Evolutionary conservation across 345 rosid species (phyloP), one percentile per base, ranked within the genome.

Genomic region (Citrus medica): DNA sequence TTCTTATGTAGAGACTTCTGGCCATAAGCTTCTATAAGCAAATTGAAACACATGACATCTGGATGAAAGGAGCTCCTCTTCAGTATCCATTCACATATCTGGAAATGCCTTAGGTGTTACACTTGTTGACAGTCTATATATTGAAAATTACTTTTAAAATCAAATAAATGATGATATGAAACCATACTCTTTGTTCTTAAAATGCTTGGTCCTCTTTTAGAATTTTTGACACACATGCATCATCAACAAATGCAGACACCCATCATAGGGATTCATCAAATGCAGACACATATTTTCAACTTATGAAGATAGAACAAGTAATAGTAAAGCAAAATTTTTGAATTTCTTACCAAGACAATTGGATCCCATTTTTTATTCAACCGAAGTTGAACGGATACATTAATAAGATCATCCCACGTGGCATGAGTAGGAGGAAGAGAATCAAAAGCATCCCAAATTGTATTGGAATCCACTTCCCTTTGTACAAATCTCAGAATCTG

Each of bases 1-100:
- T 93, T 91, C 84, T 89, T 85, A 83, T 82, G 78, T 48, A 76
- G 84, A n/a, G 88, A 84, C 73, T 90, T 90, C 75, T 83, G 91
- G 61, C 97, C 98, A n/a, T 92, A 93, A 30, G 95, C 92, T 79
- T 95, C 98, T 76, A 95, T 91, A 65, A 95, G 92, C 81, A 95
- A 80, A 87, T 95, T 95, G 95, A 87, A 93, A 85, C 92, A 89
- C 70, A 95, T 86, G 21, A 95, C 93, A 83, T 93, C 98, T 69
- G 93, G 84, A 85, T 86, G 85, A 87, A 91, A 95, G 68, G 94
- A 89, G 91, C 98, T 92, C 81, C 91, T 89, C 76, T 84, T 51
- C 86, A 92, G 81, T 80, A 93, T 86, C 98, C 98, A 95, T 78
- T 92, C 92, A 84, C 95, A 89, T 76, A 93, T 87, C 98, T 95